Base-by-base conservation (phyloP, 2,329 filamentous ascomycete species). In the Diaporthe velutina region DNA sequence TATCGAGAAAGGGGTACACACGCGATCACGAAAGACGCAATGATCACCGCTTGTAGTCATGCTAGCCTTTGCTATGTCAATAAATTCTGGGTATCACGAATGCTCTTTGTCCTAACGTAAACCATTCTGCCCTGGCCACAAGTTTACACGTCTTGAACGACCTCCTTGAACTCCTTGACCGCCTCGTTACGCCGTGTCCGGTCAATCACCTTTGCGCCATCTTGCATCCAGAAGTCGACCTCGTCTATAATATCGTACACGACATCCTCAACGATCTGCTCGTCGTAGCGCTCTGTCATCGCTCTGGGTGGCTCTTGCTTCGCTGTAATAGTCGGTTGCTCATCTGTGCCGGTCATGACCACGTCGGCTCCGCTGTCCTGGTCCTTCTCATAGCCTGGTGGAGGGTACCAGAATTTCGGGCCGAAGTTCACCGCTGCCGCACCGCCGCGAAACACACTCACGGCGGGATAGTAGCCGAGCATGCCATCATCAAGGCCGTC, bases 351-450 rank as follows among this genome's bases (percentile, higher is more conserved):
- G 3, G 82, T 78, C 85, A 90, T 88, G 57, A 89, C 88, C 15
- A 86, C 85, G 70, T 90, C 88, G 15, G 83, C 84, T 35, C 83
- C 81, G 22, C 83, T 80, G 3, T 42, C 57, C 40, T 84, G 83
- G 58, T 83, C 82, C n/a, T 84, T 82, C 42, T 84, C 85, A 66
- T 88, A 86, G 28, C 88, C 90, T 4, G 91, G 88, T 0, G 96
- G 96, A 22, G 95, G 95, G 81, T 88, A 94, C 95, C 96, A 98
- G 86, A 98, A 98, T 42, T 97, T 89, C 0, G 95, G 95, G 1
- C 97, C 96, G 81, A 99, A 98, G 83, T 98, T 98, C 79, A 96
- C 93, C 83, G 98, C 94, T 22, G 94, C 96, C 2, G 96, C 94
- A 33, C 96, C 97, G 70, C 96, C 96, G 58, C 94, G 92, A 85